Conservation (phyloP, 2,329 filamentous ascomycete genomes). For the Claviceps quebecensis region DNA sequence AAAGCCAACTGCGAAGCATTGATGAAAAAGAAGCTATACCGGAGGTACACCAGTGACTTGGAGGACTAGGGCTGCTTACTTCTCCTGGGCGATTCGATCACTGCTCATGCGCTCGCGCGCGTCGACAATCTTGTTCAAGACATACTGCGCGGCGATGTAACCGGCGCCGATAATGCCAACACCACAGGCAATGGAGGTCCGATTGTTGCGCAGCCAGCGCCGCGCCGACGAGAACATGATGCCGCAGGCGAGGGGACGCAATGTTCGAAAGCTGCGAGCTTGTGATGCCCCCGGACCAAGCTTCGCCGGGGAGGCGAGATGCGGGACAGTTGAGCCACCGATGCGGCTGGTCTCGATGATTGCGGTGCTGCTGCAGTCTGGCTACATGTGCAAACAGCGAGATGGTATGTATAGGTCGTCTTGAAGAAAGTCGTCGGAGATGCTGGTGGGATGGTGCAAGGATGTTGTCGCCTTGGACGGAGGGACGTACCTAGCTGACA, state of each 20-base stretch:
- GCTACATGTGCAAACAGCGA: too few species aligned
- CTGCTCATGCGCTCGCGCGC: slow-evolving; percentile 93
- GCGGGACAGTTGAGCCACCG: too few species aligned
- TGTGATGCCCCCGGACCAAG: background rate
- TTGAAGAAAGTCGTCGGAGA: too few species aligned
- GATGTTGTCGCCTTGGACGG: too few species aligned
- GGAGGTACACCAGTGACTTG: too few species aligned
- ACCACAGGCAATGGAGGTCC: slow-evolving; percentile 77
- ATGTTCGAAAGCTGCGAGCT: background rate
- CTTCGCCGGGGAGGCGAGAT: background rate
- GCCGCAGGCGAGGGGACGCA: too few species aligned
- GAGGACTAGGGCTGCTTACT: slow-evolving; percentile 43
- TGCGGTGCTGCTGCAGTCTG: too few species aligned
- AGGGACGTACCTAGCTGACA: background rate
- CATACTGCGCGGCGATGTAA: slow-evolving; percentile 87
- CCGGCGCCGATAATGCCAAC: slow-evolving; percentile 77
- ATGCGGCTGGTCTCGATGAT: too few species aligned
- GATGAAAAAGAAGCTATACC: too few species aligned
- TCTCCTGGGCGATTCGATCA: slow-evolving; percentile 90
- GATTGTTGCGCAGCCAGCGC: slow-evolving; percentile 86
- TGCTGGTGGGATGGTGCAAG: too few species aligned
- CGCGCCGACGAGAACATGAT: slow-evolving; percentile 57
- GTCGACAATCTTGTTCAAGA: slow-evolving; percentile 79
- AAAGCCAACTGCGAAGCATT: too few species aligned
- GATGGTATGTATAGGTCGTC: too few species aligned